phyloP scores from a whole-genome alignment of 1,284 basidiomycete genomes.

The Malassezia japonica region DNA sequence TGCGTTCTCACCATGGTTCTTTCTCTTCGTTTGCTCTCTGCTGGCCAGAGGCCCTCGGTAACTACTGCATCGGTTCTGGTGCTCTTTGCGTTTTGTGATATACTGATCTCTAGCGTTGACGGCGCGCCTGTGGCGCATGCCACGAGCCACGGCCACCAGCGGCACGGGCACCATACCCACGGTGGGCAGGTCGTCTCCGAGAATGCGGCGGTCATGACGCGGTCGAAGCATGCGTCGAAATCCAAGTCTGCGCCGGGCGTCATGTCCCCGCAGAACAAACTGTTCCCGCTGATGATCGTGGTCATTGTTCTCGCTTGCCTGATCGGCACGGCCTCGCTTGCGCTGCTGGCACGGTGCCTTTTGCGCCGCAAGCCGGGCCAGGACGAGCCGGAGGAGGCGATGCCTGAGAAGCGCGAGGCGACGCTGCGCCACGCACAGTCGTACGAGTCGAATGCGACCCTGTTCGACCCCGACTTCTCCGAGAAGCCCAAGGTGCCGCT shows the following conservation, averaged over 20 bases:
- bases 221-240: no score
- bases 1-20: background rate
- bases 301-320: background rate
- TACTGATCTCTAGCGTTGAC: background rate
- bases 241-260: no score
- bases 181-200: no score
- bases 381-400: background rate
- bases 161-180: background rate
- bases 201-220: no score
- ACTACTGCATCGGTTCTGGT: background rate
- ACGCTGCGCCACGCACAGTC: background rate
- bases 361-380: background rate
- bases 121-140: background rate
- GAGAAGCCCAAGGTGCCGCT: background rate
- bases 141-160: no score
- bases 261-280: slow-evolving; percentile 8
- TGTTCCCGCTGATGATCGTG: slow-evolving; percentile 9
- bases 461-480: background rate
- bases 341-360: background rate
- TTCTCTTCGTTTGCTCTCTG: background rate
- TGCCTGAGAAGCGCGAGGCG: slow-evolving; percentile 2
- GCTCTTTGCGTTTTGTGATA: background rate
- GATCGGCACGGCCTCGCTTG: background rate
- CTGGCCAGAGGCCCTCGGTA: slow-evolving; percentile 4
- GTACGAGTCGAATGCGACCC: slow-evolving; percentile 1